A percentile compares a stretch with the other conserved stretches of the same genome.
Evolutionary conservation across 345 rosid genomes (phyloP).

Genomic region (Lagerstroemia speciosa): DNA sequence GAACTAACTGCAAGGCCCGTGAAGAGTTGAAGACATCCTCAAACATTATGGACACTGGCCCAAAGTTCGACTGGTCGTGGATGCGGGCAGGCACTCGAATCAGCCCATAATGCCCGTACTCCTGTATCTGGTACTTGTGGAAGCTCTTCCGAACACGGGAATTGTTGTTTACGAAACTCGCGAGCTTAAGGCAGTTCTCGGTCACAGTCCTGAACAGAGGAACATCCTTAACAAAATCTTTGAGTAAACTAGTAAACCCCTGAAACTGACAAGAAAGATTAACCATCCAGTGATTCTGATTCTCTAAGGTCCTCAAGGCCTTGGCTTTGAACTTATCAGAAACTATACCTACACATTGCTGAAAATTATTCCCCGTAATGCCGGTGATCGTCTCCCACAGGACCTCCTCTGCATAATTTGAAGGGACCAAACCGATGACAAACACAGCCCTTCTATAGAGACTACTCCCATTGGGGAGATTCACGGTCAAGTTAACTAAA

Average conservation of each 20-base stretch:
- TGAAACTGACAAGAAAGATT: slow-evolving; percentile 88
- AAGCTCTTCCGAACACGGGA: slow-evolving; percentile 55
- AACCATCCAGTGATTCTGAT: slow-evolving; percentile 94
- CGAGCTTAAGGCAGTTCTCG: slow-evolving; percentile 61
- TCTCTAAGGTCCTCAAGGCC: slow-evolving; percentile 81
- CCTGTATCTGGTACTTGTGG: slow-evolving; percentile 74
- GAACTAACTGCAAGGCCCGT: slow-evolving; percentile 60
- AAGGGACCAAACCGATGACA: slow-evolving; percentile 58
- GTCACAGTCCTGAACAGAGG: slow-evolving; percentile 58
- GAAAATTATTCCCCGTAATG: slow-evolving; percentile 69
- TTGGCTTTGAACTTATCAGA: slow-evolving; percentile 77
- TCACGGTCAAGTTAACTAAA: slow-evolving; percentile 75
- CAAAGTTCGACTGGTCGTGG: slow-evolving; percentile 31
- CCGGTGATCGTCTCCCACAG: slow-evolving; percentile 74
- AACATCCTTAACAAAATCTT: slow-evolving; percentile 68
- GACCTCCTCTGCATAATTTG: slow-evolving; percentile 85
- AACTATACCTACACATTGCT: slow-evolving; percentile 88
- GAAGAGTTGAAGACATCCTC: slow-evolving; percentile 76
- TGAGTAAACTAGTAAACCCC: slow-evolving; percentile 68
- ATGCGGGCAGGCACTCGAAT: slow-evolving; percentile 55
- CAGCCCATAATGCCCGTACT: slow-evolving; percentile 48
- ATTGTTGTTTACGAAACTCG: slow-evolving; percentile 56
- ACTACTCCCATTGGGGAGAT: slow-evolving; percentile 97
- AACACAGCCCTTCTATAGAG: slow-evolving; percentile 74
- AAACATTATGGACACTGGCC: slow-evolving; percentile 45